phyloP scores from a whole-genome alignment of 768 basidiomycete genomes.

The Panaeolus papilionaceus region DNA sequence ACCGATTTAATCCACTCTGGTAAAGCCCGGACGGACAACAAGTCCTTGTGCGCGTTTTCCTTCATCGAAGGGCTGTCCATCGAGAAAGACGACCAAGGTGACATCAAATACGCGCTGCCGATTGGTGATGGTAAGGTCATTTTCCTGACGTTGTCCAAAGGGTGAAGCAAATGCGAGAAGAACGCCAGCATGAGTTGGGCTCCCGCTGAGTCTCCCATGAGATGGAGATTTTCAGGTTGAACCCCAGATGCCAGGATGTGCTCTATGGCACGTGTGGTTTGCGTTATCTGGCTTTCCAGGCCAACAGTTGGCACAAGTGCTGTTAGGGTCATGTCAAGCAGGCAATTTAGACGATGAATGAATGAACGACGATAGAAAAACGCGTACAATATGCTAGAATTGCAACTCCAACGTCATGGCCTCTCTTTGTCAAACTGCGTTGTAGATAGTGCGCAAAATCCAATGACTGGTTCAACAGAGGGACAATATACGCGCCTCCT shows the following conservation, averaged over 20 bases:
- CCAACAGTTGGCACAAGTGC: conserved; percentile 32
- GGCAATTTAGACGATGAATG: neutral
- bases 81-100: conserved; percentile 39
- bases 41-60: conserved; percentile 35
- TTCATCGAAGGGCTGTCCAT: conserved; percentile 31
- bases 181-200: conserved; percentile 37
- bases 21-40: conserved; percentile 20
- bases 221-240: conserved; percentile 37
- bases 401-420: conserved; percentile 23
- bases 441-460: neutral
- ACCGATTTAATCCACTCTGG: neutral
- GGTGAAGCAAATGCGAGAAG: conserved; percentile 40
- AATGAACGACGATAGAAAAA: neutral
- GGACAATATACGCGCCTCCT: conserved; percentile 26
- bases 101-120: conserved; percentile 35
- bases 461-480: conserved; percentile 4
- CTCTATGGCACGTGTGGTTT: conserved; percentile 34
- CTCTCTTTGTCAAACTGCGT: conserved; percentile 21
- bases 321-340: conserved; percentile 17
- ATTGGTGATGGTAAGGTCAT: conserved; percentile 29
- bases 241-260: conserved; percentile 37
- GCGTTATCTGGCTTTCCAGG: conserved; percentile 39
- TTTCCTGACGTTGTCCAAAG: conserved; percentile 30
- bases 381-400: conserved; percentile 28
- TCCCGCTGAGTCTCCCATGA: conserved; percentile 45